Evolutionary conservation across 768 basidiomycete species (phyloP), one percentile per base, ranked within the genome.

Genomic region (Pholiota microspora): DNA sequence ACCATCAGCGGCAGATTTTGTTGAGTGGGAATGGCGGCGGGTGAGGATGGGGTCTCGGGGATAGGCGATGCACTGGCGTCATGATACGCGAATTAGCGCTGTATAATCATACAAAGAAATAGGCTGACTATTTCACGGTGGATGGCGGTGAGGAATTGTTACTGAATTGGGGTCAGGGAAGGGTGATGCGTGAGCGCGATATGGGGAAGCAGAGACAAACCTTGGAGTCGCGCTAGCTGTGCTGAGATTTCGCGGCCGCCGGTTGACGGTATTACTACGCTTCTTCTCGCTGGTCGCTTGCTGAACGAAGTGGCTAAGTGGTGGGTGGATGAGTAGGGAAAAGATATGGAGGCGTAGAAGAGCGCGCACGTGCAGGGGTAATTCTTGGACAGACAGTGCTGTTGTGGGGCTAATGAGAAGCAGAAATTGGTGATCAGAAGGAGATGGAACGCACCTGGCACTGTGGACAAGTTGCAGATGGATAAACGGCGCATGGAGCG

Each of bases 341-440:
- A 46, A 49, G 28, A 55, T 29, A 32, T 36, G 59, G 42, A 56
- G 28, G 36, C 35, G 27, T 27, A 48, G 45, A 55, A 55, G 60
- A 55, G 59, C 15, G 83, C 89, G 62, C 64, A 93, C 92, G 92
- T 94, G 91, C 92, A 95, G 42, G 90, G 86, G 65, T 89, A 92
- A 64, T 89, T 92, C 75, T 95, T 95, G 57, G 86, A 81, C 56
- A 85, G 71, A 69, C 92, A 95, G 65, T 94, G 92, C 86, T 94
- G 62, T 28, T 54, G 56, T 48, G 44, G 51, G 55, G 53, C 67
- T 51, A 54, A 55, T 49, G 24, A 54, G 49, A 49, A 48, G 32
- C n/a, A 40, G 45, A 60, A 13, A n/a, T n/a, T n/a, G n/a, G n/a
- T n/a, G n/a, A n/a, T n/a, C n/a, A n/a, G 36, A n/a, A 31, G 42